Base-by-base conservation (phyloP, 129 eudicot species). In the Lactuca saligna region DNA sequence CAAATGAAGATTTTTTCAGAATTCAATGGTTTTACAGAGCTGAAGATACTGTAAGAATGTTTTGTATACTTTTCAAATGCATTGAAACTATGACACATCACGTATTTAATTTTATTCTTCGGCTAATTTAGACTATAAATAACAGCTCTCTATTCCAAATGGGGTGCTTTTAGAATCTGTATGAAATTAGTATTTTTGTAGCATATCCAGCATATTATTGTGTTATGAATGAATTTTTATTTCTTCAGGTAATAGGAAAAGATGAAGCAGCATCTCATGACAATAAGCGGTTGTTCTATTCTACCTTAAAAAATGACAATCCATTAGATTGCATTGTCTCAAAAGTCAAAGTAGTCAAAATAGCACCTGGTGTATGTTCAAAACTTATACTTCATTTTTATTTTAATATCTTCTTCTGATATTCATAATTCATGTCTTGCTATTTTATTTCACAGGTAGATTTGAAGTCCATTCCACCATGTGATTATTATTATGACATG, bases 11-110 rank as follows among this genome's bases (percentile, higher is more conserved):
- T 35, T 85, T 72, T 53, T 75, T 81, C 65, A 54, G 81, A 44
- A 74, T 77, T 64, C 96, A 82, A 42, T 88, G 96, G 96, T 88
- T 80, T 55, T 88, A 66, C 51, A 73, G 91, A 68, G 87, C 88
- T 15, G 71, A 83, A 78, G 93, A 76, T 79, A 76, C 84, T 68
- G 91, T 86, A 42, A 73, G 65, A 55, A 67, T 79, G 61, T 20
- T 41, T 42, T 20, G 58, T 58, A 57, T 76, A 65, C 66, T 49
- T 66, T 75, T 46, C 49, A 75, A 48, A 34, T 17, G 37, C 73
- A 65, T 55, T 57, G 20, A 25, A 2, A 25, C 25, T 59, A 16
- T 32, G 34, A 59, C 17, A 15, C 1, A 25, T 25, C 29, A 25
- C 29, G 2, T 25, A 25, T 70, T 46, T 60, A 13, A 61, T 60